Conservation (phyloP, 495 filamentous ascomycete genomes). For the Niebla homalea region DNA sequence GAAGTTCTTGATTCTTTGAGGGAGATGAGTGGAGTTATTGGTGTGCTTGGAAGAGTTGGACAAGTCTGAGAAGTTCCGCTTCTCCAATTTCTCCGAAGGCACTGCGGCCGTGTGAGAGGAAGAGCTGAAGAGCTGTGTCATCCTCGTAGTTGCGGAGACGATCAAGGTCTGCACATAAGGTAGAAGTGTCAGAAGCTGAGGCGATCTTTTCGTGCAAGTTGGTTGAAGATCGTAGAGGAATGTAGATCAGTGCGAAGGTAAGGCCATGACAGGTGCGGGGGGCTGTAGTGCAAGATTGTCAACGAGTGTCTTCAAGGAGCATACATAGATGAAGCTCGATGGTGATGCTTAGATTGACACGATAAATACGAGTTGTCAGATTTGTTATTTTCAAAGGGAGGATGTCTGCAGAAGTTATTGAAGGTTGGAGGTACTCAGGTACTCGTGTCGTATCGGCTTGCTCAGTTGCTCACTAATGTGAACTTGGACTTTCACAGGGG, state of each 20-base stretch:
- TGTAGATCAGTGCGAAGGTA: conserved; percentile 9
- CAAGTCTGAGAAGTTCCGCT: conserved; percentile 24
- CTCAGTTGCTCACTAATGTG: no score
- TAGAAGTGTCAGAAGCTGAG: neutral
- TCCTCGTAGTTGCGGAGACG: neutral
- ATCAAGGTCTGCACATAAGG: neutral
- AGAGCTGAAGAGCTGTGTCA: conserved; percentile 14
- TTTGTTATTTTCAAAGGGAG: no score
- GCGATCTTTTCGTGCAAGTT: neutral
- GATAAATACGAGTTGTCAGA: no score
- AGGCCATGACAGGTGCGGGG: conserved; percentile 3
- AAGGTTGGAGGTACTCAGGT: no score
- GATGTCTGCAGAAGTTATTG: no score
- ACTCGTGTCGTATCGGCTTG: no score
- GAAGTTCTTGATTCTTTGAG: conserved; percentile 88
- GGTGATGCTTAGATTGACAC: no score
- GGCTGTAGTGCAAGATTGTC: neutral
- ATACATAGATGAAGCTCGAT: no score
- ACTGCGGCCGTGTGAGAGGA: conserved; percentile 1
- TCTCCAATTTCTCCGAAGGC: conserved; percentile 21
- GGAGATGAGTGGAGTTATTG: conserved; percentile 49
- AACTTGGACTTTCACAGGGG: no score
- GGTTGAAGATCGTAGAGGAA: conserved; percentile 3
- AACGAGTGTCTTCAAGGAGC: no score
- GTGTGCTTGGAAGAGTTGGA: conserved; percentile 19